Percentiles rank a stretch among this genome's conserved stretches.
phyloP scores from a whole-genome alignment of 805 yeast species.

The Candida ulmi region DNA sequence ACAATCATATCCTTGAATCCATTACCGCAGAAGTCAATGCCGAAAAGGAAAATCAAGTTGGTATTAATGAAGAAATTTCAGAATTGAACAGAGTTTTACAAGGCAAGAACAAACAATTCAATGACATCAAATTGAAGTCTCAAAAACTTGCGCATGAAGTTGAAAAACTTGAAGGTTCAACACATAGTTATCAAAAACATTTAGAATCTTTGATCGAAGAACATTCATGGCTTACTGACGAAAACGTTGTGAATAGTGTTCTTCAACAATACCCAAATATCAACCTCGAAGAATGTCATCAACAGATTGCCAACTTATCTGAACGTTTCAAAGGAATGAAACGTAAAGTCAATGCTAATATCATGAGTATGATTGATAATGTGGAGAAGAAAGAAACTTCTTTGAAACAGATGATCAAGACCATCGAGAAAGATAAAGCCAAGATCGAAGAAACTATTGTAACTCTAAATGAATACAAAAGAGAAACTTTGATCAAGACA shows the following conservation, averaged over 20 bases:
- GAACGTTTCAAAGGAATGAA: conserved; percentile 65
- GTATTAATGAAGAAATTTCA: conserved; percentile 70
- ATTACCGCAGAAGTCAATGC: conserved; percentile 19
- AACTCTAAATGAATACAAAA: conserved; percentile 79
- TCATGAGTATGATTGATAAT: conserved; percentile 86
- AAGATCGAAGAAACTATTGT: conserved; percentile 86
- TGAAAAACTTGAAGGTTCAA: conserved; percentile 38
- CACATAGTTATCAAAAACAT: conserved; percentile 30
- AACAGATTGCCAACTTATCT: conserved; percentile 47
- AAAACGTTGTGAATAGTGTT: conserved; percentile 47
- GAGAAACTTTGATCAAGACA: conserved; percentile 75
- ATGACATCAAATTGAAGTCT: conserved; percentile 42
- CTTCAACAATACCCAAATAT: conserved; percentile 59
- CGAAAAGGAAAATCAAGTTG: conserved; percentile 51
- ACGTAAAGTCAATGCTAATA: conserved; percentile 76
- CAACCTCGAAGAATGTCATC: conserved; percentile 57
- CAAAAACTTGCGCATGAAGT: conserved; percentile 53
- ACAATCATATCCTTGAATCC: conserved; percentile 22
- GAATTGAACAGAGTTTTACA: conserved; percentile 48
- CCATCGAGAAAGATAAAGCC: conserved; percentile 82
- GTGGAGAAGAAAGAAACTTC: conserved; percentile 83
- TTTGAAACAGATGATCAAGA: conserved; percentile 71
- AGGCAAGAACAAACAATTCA: conserved; percentile 33
- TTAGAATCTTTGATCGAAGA: conserved; percentile 44
- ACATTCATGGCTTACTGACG: conserved; percentile 71